These are phyloP conservation scores for Gynostemma pentaphyllum DNA, from an alignment of 306 rosid genomes.

Conservation along the genomic window DNA sequence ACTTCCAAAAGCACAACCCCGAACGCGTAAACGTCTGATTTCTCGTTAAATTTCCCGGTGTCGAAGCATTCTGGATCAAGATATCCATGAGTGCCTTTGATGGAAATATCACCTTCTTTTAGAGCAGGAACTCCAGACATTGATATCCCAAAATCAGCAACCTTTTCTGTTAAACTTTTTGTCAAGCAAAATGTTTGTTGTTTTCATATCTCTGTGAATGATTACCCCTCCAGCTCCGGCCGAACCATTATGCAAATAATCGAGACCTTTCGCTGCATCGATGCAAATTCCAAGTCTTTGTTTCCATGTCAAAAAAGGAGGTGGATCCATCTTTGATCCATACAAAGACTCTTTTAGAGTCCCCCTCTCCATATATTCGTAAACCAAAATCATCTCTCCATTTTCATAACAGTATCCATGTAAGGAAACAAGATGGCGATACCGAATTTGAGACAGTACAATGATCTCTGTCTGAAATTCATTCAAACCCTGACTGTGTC, in stretches of 20 bases:
- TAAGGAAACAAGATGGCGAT: slow-evolving; percentile 9
- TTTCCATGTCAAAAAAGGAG: slow-evolving; percentile 4
- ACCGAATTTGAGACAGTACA: neutral
- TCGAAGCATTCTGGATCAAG: neutral
- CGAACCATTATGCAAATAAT: slow-evolving; percentile 1
- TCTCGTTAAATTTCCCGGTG: neutral
- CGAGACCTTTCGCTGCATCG: slow-evolving; percentile 11
- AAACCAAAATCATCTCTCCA: slow-evolving; percentile 13
- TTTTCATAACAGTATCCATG: slow-evolving; percentile 7
- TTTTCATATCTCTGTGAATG: slow-evolving; percentile 14
- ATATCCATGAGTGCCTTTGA: neutral
- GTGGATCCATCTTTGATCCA: neutral
- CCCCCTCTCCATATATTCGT: slow-evolving; percentile 14
- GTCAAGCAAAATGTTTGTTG: slow-evolving; percentile 14
- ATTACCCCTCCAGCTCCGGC: neutral
- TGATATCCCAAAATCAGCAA: slow-evolving; percentile 11
- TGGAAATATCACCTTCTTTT: neutral
- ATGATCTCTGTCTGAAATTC: slow-evolving; percentile 13
- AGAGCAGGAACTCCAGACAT: neutral
- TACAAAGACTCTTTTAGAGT: slow-evolving; percentile 11
- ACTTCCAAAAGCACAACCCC: slow-evolving; percentile 12
- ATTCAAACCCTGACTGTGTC: neutral
- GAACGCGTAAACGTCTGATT: slow-evolving; percentile 2
- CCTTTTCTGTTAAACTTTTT: neutral
- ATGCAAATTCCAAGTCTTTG: slow-evolving; percentile 11